Conservation (phyloP, 1,284 basidiomycete genomes). For the Sphaerobolus stellatus region DNA sequence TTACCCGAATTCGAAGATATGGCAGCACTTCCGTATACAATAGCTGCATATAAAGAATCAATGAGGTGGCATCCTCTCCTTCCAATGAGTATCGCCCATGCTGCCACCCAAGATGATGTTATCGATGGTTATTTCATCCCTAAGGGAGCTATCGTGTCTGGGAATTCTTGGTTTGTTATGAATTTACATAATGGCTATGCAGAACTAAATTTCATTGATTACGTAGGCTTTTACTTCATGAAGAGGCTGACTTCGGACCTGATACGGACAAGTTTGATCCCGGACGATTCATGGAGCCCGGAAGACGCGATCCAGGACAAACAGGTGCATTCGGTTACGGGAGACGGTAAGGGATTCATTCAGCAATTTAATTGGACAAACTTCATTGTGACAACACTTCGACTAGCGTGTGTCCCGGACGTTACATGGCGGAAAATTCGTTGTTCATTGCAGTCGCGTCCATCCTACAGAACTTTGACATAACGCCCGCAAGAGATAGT, state of each 20-base stretch:
- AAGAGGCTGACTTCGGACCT: slow-evolving; percentile 18
- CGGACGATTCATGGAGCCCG: slow-evolving; percentile 22
- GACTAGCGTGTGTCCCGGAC: no score
- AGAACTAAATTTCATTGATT: no score
- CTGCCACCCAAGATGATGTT: slow-evolving; percentile 40
- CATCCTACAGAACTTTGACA: no score
- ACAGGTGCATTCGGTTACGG: slow-evolving; percentile 12
- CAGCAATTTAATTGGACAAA: no score
- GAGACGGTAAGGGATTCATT: slow-evolving; percentile 7
- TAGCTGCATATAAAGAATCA: no score
- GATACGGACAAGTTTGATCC: slow-evolving; percentile 25
- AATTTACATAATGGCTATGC: no score
- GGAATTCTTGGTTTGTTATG: slow-evolving; percentile 53
- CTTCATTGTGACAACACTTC: no score
- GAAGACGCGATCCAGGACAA: background rate
- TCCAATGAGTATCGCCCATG: slow-evolving; percentile 42
- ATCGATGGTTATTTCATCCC: slow-evolving; percentile 45
- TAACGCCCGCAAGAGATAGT: no score
- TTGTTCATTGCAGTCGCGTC: no score
- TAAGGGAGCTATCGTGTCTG: slow-evolving; percentile 37
- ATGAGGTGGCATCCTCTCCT: slow-evolving; percentile 7
- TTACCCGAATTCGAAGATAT: slow-evolving; percentile 15
- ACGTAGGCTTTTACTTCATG: slow-evolving; percentile 27
- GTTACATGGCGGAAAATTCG: no score
- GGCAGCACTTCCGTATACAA: slow-evolving; percentile 14